These are phyloP conservation scores for Tetracladium maxilliforme DNA, from an alignment of 2,329 filamentous ascomycete species.

Conservation along the genomic window DNA sequence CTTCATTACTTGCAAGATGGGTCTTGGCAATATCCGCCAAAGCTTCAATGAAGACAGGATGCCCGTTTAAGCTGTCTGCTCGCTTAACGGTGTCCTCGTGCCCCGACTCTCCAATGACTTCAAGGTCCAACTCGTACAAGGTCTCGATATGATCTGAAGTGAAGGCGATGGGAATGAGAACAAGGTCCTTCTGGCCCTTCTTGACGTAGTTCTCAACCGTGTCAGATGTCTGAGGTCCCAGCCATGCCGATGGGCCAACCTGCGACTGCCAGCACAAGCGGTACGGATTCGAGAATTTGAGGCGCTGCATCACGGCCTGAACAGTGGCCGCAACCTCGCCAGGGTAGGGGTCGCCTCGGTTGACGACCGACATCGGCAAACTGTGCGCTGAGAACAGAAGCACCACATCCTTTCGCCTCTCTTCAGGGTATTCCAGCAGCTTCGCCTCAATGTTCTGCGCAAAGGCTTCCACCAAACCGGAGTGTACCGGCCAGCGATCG, in stretches of 20 bases:
- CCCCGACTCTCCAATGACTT: slow-evolving; percentile 82
- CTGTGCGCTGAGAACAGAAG: slow-evolving; percentile 92
- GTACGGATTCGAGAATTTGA: slow-evolving; percentile 82
- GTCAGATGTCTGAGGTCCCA: slow-evolving; percentile 82
- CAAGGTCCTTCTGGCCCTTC: slow-evolving; percentile 80
- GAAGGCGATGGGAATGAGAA: slow-evolving; percentile 91
- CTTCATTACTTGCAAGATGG: slow-evolving; percentile 43
- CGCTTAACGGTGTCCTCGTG: slow-evolving; percentile 72
- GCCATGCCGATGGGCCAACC: slow-evolving; percentile 88
- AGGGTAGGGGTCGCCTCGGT: slow-evolving; percentile 88
- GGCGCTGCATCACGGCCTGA: slow-evolving; percentile 85
- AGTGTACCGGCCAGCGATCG: slow-evolving; percentile 90
- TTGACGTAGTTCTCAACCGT: slow-evolving; percentile 81
- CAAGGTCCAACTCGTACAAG: slow-evolving; percentile 81
- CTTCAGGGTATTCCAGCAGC: slow-evolving; percentile 69
- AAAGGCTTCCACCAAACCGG: slow-evolving; percentile 81
- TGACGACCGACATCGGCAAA: slow-evolving; percentile 93
- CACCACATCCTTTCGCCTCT: slow-evolving; percentile 65
- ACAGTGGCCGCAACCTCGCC: slow-evolving; percentile 93
- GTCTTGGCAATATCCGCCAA: slow-evolving; percentile 74
- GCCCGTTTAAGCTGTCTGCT: slow-evolving; percentile 84
- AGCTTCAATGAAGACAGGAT: slow-evolving; percentile 76
- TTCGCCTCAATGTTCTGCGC: slow-evolving; percentile 83
- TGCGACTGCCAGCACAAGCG: slow-evolving; percentile 96
- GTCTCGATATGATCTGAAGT: slow-evolving; percentile 99